These are phyloP conservation scores for Sporothrix pallida DNA, from an alignment of 2,329 filamentous ascomycete species.

Conservation along the genomic window DNA sequence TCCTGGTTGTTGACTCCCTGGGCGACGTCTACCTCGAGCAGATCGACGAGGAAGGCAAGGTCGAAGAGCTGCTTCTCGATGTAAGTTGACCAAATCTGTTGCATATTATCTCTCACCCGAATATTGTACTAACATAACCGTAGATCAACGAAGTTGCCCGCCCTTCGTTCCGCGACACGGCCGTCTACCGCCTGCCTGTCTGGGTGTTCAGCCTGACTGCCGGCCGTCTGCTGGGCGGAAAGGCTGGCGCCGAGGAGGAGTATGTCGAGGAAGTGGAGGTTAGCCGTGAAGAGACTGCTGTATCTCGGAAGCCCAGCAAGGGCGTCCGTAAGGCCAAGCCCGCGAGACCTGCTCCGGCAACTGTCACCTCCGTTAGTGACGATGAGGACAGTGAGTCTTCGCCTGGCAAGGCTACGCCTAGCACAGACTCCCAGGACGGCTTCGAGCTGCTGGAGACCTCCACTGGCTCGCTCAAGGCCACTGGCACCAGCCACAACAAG, in stretches of 20 bases:
- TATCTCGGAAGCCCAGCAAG: slow-evolving; percentile 1
- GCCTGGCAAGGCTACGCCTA: slow-evolving; percentile 57
- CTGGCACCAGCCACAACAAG: slow-evolving; percentile 46
- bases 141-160: slow-evolving; percentile 78
- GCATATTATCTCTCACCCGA: not conserved
- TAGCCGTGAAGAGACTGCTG: slow-evolving; percentile 43
- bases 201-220: slow-evolving; percentile 69
- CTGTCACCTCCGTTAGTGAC: slow-evolving; percentile 38
- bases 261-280: slow-evolving; percentile 48
- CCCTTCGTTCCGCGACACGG: slow-evolving; percentile 81
- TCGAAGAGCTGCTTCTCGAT: slow-evolving; percentile 84
- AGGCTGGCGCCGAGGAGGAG: slow-evolving; percentile 44
- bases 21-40: slow-evolving; percentile 97
- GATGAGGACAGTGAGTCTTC: slow-evolving; percentile 56
- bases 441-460: slow-evolving; percentile 69
- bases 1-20: slow-evolving; percentile 86
- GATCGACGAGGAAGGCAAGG: slow-evolving; percentile 82
- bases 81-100: slow-evolving; percentile 57
- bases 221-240: slow-evolving; percentile 55
- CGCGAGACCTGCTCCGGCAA: slow-evolving; percentile 33
- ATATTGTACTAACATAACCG: not conserved
- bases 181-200: slow-evolving; percentile 77
- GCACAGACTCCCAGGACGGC: slow-evolving; percentile 63
- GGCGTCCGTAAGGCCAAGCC: slow-evolving; percentile 11
- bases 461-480: slow-evolving; percentile 61